Percentiles rank a stretch among this genome's conserved stretches.
phyloP scores from a whole-genome alignment of 495 filamentous ascomycete species.

The Annulohypoxylon stygium region DNA sequence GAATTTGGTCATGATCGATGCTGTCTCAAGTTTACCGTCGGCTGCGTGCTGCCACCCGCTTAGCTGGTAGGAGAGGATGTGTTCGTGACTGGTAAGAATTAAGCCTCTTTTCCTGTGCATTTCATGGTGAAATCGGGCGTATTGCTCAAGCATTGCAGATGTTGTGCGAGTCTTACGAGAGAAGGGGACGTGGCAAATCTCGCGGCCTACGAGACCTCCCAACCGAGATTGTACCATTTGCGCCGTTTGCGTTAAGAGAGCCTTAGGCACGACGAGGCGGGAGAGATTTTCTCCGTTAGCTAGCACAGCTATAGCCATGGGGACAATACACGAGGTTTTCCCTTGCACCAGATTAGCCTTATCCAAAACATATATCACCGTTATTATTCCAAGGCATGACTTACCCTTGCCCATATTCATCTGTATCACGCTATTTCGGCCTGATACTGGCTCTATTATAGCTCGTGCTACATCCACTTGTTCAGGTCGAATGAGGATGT shows the following conservation, averaged over 20 bases:
- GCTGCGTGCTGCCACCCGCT: conserved; percentile 62
- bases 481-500: conserved; percentile 64
- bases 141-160: conserved; percentile 50
- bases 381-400: conserved; percentile 1
- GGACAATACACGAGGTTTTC: conserved; percentile 68
- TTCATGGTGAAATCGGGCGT: conserved; percentile 53
- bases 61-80: conserved; percentile 66
- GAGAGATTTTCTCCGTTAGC: conserved; percentile 60
- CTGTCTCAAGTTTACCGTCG: conserved; percentile 55
- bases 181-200: conserved; percentile 64
- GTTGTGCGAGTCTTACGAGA: conserved; percentile 60
- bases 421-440: conserved; percentile 67
- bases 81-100: conserved; percentile 65
- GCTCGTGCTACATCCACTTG: conserved; percentile 67
- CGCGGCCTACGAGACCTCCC: conserved; percentile 62
- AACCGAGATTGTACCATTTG: conserved; percentile 62
- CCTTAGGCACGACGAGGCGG: conserved; percentile 65
- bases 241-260: conserved; percentile 65
- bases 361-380: neutral
- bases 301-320: conserved; percentile 64
- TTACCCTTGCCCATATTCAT: conserved; percentile 67
- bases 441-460: conserved; percentile 61
- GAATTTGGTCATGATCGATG: conserved; percentile 57
- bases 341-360: conserved; percentile 33
- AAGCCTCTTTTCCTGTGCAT: conserved; percentile 53